Evolutionary conservation across 2,329 filamentous ascomycete species (phyloP).

Genomic region (Xylariaceae sp.): DNA sequence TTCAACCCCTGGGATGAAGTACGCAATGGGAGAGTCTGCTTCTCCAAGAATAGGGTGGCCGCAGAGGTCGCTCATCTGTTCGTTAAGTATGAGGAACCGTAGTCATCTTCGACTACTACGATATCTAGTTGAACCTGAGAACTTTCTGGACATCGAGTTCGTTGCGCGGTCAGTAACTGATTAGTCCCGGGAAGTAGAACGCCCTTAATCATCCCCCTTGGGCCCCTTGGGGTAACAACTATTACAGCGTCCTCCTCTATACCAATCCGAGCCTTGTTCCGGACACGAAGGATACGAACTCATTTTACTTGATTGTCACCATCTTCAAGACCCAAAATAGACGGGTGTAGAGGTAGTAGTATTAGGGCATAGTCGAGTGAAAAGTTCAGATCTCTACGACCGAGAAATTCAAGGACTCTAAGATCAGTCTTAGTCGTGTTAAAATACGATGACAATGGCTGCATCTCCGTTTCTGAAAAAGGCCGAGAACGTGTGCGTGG

Average conservation of each 20-base stretch:
- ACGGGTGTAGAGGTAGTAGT: too few species aligned
- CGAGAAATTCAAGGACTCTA: too few species aligned
- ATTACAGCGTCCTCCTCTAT: not conserved
- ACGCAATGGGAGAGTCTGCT: not conserved
- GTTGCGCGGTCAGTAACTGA: not conserved
- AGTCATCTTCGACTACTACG: not conserved
- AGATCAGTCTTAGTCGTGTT: too few species aligned
- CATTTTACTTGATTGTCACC: too few species aligned
- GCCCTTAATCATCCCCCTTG: not conserved
- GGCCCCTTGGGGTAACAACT: not conserved
- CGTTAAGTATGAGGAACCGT: not conserved
- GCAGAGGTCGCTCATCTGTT: not conserved
- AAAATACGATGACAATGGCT: too few species aligned
- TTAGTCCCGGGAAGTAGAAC: not conserved
- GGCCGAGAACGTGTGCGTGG: too few species aligned
- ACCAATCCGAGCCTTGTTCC: not conserved
- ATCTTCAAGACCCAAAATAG: too few species aligned
- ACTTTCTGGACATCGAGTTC: not conserved
- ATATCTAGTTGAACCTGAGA: not conserved
- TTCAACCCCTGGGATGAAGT: not conserved
- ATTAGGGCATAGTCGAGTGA: too few species aligned
- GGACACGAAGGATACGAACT: too few species aligned
- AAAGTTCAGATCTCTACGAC: too few species aligned
- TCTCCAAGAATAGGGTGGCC: not conserved
- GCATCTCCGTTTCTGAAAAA: too few species aligned